A percentile compares a stretch with the other conserved stretches of the same genome.
phyloP scores from a whole-genome alignment of 2,329 filamentous ascomycete genomes.

The Colletotrichum truncatum region DNA sequence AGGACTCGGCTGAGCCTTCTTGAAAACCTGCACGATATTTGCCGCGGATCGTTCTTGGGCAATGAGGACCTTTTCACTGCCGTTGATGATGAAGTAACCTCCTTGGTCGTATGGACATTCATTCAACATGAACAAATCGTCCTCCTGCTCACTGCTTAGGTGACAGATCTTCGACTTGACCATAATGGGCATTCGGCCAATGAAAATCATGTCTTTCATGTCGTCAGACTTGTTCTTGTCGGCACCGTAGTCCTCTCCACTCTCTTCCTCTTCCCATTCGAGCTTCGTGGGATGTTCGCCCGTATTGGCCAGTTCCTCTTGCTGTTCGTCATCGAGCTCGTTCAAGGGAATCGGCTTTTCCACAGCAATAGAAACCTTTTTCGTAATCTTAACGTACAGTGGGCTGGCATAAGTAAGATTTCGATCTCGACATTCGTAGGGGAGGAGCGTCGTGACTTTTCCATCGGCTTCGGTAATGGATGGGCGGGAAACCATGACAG shows the following conservation, averaged over 20 bases:
- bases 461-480: constrained; percentile 95
- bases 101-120: constrained; percentile 99
- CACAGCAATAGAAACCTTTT: constrained; percentile 83
- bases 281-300: constrained; percentile 67
- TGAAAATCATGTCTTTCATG: constrained; percentile 81
- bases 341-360: constrained; percentile 74
- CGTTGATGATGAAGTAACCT: constrained; percentile 99
- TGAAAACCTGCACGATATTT: constrained; percentile 99
- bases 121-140: constrained; percentile 88
- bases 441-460: constrained; percentile 83
- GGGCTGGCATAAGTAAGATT: constrained; percentile 96
- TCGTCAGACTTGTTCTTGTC: constrained; percentile 62
- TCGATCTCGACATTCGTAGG: constrained; percentile 93
- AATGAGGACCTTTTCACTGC: constrained; percentile 97
- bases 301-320: constrained; percentile 62
- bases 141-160: constrained; percentile 82
- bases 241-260: constrained; percentile 58
- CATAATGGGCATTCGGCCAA: constrained; percentile 97
- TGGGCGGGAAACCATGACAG: constrained; percentile 87
- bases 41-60: constrained; percentile 97
- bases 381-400: constrained; percentile 88
- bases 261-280: constrained; percentile 69
- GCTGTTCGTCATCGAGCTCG: constrained; percentile 74
- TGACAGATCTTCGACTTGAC: constrained; percentile 97
- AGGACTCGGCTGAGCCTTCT: constrained; percentile 92